phyloP scores from a whole-genome alignment of 164 flowering plant species.

The Vitis riparia region DNA sequence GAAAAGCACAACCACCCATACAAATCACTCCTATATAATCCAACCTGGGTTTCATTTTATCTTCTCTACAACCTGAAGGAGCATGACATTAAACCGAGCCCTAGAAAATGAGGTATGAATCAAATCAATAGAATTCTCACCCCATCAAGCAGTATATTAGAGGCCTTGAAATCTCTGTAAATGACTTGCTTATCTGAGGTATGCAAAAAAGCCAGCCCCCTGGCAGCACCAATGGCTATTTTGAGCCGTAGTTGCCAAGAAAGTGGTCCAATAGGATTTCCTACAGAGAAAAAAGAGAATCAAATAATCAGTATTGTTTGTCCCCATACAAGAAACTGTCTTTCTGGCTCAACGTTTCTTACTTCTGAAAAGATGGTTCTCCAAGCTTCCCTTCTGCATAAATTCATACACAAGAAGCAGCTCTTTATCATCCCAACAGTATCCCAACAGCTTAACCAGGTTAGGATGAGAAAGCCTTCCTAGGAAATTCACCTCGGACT shows the following conservation, averaged over 20 bases:
- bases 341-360: constrained; percentile 5
- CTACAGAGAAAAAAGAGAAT: constrained; percentile 22
- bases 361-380: constrained; percentile 62
- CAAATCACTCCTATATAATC: too few relatives aligned
- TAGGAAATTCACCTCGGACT: constrained; percentile 67
- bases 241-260: constrained; percentile 57
- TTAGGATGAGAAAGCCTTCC: constrained; percentile 78
- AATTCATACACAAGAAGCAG: constrained; percentile 59
- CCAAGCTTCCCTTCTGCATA: constrained; percentile 58
- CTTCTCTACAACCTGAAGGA: not conserved
- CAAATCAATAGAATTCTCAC: constrained; percentile 22
- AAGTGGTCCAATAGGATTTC: constrained; percentile 45
- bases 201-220: constrained; percentile 64
- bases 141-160: constrained; percentile 65
- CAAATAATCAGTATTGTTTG: not conserved
- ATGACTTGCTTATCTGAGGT: constrained; percentile 55
- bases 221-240: constrained; percentile 65
- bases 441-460: constrained; percentile 66
- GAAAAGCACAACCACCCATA: too few relatives aligned
- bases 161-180: constrained; percentile 68
- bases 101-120: not conserved
- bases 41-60: not conserved
- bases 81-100: not conserved
- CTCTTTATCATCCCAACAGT: constrained; percentile 59
- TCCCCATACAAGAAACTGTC: not conserved